Evolutionary conservation across 306 rosid species (phyloP), one percentile per base, ranked within the genome.

Genomic region (Cicer chorassanicum): DNA sequence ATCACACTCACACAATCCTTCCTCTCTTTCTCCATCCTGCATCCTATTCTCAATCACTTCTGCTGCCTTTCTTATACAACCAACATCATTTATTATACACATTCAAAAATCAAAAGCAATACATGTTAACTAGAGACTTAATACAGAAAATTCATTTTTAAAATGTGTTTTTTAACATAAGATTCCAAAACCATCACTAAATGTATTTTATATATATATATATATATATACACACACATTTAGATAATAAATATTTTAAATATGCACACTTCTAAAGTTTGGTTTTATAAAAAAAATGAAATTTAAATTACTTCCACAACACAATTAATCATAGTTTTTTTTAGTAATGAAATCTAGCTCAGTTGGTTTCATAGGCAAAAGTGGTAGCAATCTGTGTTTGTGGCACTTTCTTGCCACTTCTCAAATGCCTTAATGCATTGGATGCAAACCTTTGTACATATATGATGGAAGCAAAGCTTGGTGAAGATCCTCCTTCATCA

Each of bases 291-390:
- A 48, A 66, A 50, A 36, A 13, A 21, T 74, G 29, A 69, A 2
- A 46, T 21, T 19, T 8, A 41, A 19, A 18, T 40, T 24, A 49
- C 5, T 8, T 75, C 12, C 7, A 54, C 6, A 65, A 48, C 63
- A 57, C 40, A 36, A 49, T 29, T 29, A 29, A 29, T 65, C 1
- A 14, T 77, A 77, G 56, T 40, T 54, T 10, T 40, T 46, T 50
- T 81, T 65, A 43, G 78, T 42, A 13, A 84, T 68, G 78, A 90
- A 88, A 78, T 90, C 82, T 53, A 90, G 92, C 50, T 90, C 96
- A 1, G 79, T 11, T 12, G 98, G 98, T 72, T 90, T 90, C 73
- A 36, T 67, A 72, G 84, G 84, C 64, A 71, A 34, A 6, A 78
- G 24, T 41, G 83, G 80, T 1, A 72, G 63, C 6, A 84, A 61